These are phyloP conservation scores for Hemileccinum rubropunctum DNA, from an alignment of 768 basidiomycete species.

Conservation along the genomic window DNA sequence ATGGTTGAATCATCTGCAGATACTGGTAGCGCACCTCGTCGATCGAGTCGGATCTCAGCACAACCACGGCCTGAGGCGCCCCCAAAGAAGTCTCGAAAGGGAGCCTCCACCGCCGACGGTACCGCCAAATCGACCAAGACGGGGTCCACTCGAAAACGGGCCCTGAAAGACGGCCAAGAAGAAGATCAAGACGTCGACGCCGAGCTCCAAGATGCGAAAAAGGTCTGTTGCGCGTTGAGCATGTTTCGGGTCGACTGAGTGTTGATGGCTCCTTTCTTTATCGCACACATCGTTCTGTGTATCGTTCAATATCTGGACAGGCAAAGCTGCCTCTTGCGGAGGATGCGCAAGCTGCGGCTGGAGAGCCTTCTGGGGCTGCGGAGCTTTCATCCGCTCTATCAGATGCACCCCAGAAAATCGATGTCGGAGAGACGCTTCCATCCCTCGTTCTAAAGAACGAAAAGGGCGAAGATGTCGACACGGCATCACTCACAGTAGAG, in stretches of 20 bases:
- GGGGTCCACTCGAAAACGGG: slow-evolving; percentile 36
- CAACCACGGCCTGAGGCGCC: slow-evolving; percentile 39
- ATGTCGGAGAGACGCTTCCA: slow-evolving; percentile 76
- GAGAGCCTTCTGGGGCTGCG: slow-evolving; percentile 1
- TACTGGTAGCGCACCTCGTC: slow-evolving; percentile 39
- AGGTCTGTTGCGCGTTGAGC: slow-evolving; percentile 15
- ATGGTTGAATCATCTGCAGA: slow-evolving; percentile 15
- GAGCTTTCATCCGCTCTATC: slow-evolving; percentile 4
- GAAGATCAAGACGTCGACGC: slow-evolving; percentile 14
- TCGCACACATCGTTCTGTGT: no score
- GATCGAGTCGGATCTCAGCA: slow-evolving; percentile 56
- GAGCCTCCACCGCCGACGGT: slow-evolving; percentile 13
- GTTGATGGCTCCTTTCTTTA: not conserved
- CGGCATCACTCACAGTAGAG: slow-evolving; percentile 60
- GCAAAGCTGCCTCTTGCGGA: slow-evolving; percentile 18
- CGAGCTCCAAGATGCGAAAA: slow-evolving; percentile 22
- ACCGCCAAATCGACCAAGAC: slow-evolving; percentile 31
- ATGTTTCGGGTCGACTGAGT: not conserved
- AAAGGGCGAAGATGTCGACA: slow-evolving; percentile 74
- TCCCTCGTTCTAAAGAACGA: slow-evolving; percentile 79
- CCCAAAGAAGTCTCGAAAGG: slow-evolving; percentile 14
- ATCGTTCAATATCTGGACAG: slow-evolving; percentile 1
- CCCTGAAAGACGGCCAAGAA: slow-evolving; percentile 21
- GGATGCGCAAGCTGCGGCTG: not conserved
- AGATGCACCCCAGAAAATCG: slow-evolving; percentile 35